Evolutionary conservation across 2,329 filamentous ascomycete genomes (phyloP).

Genomic region (Penicillium sp.): DNA sequence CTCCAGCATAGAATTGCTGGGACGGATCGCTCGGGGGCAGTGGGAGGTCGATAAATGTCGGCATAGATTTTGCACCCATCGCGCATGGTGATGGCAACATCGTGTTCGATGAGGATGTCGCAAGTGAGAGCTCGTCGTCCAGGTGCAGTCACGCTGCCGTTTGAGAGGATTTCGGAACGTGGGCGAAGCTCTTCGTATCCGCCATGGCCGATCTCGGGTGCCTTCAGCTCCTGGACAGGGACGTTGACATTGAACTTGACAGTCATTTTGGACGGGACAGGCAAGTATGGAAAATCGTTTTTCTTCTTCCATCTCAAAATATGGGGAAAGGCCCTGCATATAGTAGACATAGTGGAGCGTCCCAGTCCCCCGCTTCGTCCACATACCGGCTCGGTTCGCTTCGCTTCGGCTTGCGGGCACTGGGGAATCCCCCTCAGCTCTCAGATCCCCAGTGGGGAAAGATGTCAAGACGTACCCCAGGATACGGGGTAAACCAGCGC

Average conservation of each 20-base stretch:
- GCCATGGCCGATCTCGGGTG: conserved; percentile 1
- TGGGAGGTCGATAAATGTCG: conserved; percentile 50
- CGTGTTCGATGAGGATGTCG: conserved; percentile 50
- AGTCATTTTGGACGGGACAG: neutral
- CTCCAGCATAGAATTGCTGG: conserved; percentile 51
- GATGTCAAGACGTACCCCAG: neutral
- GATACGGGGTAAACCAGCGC: conserved; percentile 1
- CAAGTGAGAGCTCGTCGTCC: conserved; percentile 30
- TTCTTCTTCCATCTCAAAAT: neutral
- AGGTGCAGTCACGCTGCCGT: conserved; percentile 40
- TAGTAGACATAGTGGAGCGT: neutral
- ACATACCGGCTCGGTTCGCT: conserved; percentile 14
- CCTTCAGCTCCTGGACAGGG: conserved; percentile 9
- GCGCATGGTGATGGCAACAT: conserved; percentile 47
- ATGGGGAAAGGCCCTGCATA: neutral
- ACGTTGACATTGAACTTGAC: conserved; percentile 15
- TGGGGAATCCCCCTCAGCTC: neutral
- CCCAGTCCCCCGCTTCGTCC: neutral
- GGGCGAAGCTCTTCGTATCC: neutral
- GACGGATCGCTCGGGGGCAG: conserved; percentile 31
- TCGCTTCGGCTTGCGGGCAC: conserved; percentile 12
- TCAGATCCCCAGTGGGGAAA: conserved; percentile 6
- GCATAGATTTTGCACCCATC: conserved; percentile 48
- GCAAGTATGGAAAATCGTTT: neutral
- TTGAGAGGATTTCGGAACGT: conserved; percentile 38